Evolutionary conservation across 139 green algal species (phyloP).

Genomic region (Haematococcus lacustris): DNA sequence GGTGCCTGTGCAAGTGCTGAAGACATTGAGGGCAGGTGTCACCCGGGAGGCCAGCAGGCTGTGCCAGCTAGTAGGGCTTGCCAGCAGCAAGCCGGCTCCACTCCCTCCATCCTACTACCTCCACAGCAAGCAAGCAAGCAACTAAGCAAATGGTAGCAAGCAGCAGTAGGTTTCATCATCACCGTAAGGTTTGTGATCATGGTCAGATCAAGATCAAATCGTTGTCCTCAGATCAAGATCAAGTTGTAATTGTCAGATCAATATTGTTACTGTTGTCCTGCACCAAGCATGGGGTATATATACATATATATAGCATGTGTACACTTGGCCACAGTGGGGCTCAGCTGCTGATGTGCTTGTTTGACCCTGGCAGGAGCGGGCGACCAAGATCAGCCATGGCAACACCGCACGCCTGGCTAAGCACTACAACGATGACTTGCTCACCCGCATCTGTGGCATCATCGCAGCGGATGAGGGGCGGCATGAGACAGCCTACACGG

Average conservation of each 20-base stretch:
- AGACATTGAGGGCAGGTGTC: too few relatives aligned
- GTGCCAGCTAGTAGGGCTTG: too few relatives aligned
- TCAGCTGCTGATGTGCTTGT: too few relatives aligned
- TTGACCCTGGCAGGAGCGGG: constrained; percentile 13
- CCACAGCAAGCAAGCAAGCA: background rate
- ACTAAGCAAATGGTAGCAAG: background rate
- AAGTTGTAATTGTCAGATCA: background rate
- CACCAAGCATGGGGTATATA: background rate
- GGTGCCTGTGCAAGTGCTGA: too few relatives aligned
- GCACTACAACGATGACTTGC: constrained; percentile 74
- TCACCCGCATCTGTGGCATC: constrained; percentile 74
- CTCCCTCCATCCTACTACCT: background rate
- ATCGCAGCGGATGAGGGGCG: constrained; percentile 92
- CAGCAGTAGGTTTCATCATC: background rate
- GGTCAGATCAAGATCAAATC: background rate
- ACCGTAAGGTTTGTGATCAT: background rate
- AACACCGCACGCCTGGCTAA: constrained; percentile 85
- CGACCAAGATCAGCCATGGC: constrained; percentile 78
- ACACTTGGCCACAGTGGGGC: too few relatives aligned
- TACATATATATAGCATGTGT: background rate
- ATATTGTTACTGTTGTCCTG: background rate
- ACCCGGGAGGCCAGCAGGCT: background rate
- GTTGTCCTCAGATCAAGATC: background rate
- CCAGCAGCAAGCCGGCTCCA: background rate
- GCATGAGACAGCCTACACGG: constrained; percentile 73